Evolutionary conservation across 768 basidiomycete genomes (phyloP).

Genomic region (Boletus eberwhitei): DNA sequence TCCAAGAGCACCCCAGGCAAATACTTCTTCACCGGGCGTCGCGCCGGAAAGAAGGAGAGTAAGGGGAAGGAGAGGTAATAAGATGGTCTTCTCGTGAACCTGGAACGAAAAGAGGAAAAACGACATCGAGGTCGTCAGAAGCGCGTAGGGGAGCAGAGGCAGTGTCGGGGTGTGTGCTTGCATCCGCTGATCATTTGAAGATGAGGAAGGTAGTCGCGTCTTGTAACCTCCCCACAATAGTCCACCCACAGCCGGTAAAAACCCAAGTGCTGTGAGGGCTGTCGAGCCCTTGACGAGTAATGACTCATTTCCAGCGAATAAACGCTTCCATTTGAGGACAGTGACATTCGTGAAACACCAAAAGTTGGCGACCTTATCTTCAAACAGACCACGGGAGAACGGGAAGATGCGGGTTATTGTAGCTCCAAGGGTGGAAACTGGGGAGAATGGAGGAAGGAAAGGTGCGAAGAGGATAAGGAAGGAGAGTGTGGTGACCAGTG

Average conservation of each 20-base stretch:
- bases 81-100: slow-evolving; percentile 91
- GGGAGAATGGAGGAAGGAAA: slow-evolving; percentile 69
- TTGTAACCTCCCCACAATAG: slow-evolving; percentile 39
- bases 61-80: slow-evolving; percentile 82
- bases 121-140: slow-evolving; percentile 79
- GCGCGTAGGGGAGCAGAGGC: slow-evolving; percentile 72
- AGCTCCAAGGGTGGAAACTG: slow-evolving; percentile 48
- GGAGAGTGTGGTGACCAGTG: slow-evolving; percentile 53
- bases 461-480: slow-evolving; percentile 75
- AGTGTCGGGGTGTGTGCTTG: slow-evolving; percentile 49
- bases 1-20: slow-evolving; percentile 37
- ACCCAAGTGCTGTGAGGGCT: slow-evolving; percentile 63
- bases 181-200: background rate
- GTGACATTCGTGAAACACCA: slow-evolving; percentile 91
- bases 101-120: slow-evolving; percentile 98
- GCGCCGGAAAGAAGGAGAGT: slow-evolving; percentile 67
- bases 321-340: slow-evolving; percentile 74
- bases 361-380: slow-evolving; percentile 96
- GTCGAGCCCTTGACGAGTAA: slow-evolving; percentile 66
- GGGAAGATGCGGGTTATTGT: slow-evolving; percentile 86
- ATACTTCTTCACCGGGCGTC: slow-evolving; percentile 23
- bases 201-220: slow-evolving; percentile 15
- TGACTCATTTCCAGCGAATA: slow-evolving; percentile 37
- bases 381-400: slow-evolving; percentile 85
- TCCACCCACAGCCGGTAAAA: slow-evolving; percentile 57